phyloP scores from a whole-genome alignment of 2,329 filamentous ascomycete genomes.

The Alternaria gaisen region DNA sequence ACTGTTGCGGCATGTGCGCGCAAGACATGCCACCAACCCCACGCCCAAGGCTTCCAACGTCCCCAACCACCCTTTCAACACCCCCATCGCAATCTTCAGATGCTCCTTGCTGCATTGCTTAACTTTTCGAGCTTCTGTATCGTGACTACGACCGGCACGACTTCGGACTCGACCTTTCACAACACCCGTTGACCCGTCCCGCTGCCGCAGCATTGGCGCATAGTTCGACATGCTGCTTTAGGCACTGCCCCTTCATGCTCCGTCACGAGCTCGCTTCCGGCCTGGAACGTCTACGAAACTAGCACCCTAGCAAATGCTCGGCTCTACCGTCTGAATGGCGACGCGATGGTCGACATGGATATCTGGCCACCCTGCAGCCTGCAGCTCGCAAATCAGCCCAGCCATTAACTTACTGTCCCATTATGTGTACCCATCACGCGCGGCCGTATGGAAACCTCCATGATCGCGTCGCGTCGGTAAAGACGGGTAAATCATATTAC shows the following conservation, averaged over 20 bases:
- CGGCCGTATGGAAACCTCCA: not conserved
- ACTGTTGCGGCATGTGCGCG: constrained; percentile 21
- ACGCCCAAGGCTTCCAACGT: not conserved
- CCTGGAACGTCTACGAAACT: constrained; percentile 5
- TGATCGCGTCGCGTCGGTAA: constrained; percentile 14
- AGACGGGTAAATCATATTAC: constrained; percentile 17
- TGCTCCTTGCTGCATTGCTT: not conserved
- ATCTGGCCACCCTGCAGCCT: not conserved
- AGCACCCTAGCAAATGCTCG: not conserved
- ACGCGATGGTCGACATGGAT: constrained; percentile 8
- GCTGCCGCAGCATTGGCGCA: constrained; percentile 13
- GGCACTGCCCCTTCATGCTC: constrained; percentile 9
- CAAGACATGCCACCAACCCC: constrained; percentile 7
- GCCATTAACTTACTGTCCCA: constrained; percentile 16
- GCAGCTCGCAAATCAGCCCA: constrained; percentile 5
- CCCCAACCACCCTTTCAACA: constrained; percentile 2
- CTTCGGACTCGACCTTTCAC: constrained; percentile 2
- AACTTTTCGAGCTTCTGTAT: not conserved
- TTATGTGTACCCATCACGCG: constrained; percentile 8
- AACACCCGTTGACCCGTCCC: constrained; percentile 15
- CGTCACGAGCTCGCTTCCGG: constrained; percentile 23
- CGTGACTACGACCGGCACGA: not conserved
- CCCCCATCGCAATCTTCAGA: not conserved
- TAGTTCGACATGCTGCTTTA: constrained; percentile 8
- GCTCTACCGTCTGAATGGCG: constrained; percentile 2